Base-by-base conservation (phyloP, 352 stramenopile species). In the Bremia lactucae region DNA sequence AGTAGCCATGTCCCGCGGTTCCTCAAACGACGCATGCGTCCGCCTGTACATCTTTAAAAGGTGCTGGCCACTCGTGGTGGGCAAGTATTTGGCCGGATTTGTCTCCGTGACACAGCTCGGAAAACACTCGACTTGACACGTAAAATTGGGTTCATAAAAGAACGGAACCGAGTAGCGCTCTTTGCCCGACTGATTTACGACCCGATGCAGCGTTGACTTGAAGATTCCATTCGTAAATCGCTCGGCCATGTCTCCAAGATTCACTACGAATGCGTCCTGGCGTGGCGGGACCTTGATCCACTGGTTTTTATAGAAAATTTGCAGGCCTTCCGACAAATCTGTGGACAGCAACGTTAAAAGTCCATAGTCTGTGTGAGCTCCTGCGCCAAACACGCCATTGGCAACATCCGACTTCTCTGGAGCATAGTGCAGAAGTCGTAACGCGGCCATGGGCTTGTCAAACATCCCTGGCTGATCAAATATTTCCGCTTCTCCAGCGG, bases 81-180 rank as follows among this genome's bases (percentile, higher is more conserved):
- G 59, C 8, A 57, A 29, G 38, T 87, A 87, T 31, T 80, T 75
- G 23, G 68, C 33, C 19, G 68, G 65, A 38, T 66, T 66, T 11
- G 58, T 52, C 7, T 43, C 52, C 35, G 46, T 74, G 31, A 78
- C 62, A 44, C 70, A 86, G 33, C 66, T 82, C 18, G 63, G 56
- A 23, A 86, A 75, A 40, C 65, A 80, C 50, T 68, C 59, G 18
- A 86, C 73, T 22, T 58, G 47, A 49, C 73, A 86, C 26, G 66
- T 68, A 33, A 77, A 86, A 48, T 86, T 82, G 11, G 73, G 73
- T 35, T 86, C 73, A 45, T 81, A 86, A 42, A 86, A 86, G 51
- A 86, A 83, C 23, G 73, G 70, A n/a, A 83, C 58, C n/a, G 73
- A 86, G 62, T 79, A 86, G 6, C 73, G 70, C 28, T 86, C 70